Conservation (phyloP, 345 rosid genomes). For the Brassica nigra region DNA sequence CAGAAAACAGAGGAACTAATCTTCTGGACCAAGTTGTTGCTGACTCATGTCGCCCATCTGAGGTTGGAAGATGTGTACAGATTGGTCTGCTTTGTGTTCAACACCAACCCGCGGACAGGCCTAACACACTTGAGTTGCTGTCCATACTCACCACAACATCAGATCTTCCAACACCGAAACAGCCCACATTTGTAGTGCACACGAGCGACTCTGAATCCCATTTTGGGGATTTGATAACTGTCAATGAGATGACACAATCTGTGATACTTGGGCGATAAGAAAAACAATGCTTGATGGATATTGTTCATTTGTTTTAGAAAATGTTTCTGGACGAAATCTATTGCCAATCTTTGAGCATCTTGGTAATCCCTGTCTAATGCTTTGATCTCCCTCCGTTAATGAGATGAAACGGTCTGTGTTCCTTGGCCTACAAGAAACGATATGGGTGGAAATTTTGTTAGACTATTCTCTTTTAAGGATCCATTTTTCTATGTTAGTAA, state of each 20-base stretch:
- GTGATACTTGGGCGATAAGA: slow-evolving; percentile 13
- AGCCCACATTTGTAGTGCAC: not conserved
- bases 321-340: no score
- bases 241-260: slow-evolving; percentile 18
- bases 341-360: no score
- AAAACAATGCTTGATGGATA: not conserved
- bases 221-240: not conserved
- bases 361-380: no score
- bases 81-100: slow-evolving; percentile 35
- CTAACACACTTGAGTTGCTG: slow-evolving; percentile 16
- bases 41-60: not conserved
- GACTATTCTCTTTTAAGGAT: no score
- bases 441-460: no score
- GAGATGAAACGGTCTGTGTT: no score
- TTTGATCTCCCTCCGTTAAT: no score
- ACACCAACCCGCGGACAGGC: slow-evolving; percentile 19
- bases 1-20: slow-evolving; percentile 5
- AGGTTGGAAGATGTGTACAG: slow-evolving; percentile 29
- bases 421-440: no score
- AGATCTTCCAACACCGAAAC: slow-evolving; percentile 24
- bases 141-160: slow-evolving; percentile 27
- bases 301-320: not conserved
- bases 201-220: not conserved
- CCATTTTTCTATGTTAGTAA: no score
- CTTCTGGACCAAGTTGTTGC: slow-evolving; percentile 5